These are phyloP conservation scores for Aleurites moluccanus DNA, from an alignment of 441 rosid species.

Conservation along the genomic window DNA sequence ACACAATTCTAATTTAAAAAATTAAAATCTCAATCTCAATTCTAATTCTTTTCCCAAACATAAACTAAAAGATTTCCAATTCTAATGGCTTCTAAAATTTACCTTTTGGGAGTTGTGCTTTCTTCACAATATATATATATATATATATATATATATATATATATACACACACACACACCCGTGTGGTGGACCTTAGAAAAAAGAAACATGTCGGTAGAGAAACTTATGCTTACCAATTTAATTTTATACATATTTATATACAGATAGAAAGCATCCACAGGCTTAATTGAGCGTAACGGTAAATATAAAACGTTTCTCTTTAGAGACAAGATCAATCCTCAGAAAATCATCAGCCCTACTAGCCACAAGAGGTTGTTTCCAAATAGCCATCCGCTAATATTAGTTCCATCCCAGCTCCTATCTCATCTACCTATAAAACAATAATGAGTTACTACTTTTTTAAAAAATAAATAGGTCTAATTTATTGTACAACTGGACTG, in stretches of 20 bases:
- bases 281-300: too few relatives aligned
- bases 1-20: too few relatives aligned
- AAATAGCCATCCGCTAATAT: background rate
- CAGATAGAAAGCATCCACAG: background rate
- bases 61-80: background rate
- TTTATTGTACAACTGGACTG: too few relatives aligned
- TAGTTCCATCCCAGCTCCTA: too few relatives aligned
- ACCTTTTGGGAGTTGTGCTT: background rate
- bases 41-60: too few relatives aligned
- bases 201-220: background rate
- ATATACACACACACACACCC: too few relatives aligned
- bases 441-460: too few relatives aligned
- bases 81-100: background rate
- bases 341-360: background rate
- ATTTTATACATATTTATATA: background rate
- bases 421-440: too few relatives aligned
- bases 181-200: constrained; percentile 16
- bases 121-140: background rate
- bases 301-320: too few relatives aligned
- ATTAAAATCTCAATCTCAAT: too few relatives aligned
- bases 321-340: background rate
- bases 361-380: background rate
- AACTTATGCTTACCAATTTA: background rate
- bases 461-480: too few relatives aligned
- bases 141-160: too few relatives aligned